Base-by-base conservation (phyloP, 192 early-diverging fungal species). In the Linnemannia exigua region DNA sequence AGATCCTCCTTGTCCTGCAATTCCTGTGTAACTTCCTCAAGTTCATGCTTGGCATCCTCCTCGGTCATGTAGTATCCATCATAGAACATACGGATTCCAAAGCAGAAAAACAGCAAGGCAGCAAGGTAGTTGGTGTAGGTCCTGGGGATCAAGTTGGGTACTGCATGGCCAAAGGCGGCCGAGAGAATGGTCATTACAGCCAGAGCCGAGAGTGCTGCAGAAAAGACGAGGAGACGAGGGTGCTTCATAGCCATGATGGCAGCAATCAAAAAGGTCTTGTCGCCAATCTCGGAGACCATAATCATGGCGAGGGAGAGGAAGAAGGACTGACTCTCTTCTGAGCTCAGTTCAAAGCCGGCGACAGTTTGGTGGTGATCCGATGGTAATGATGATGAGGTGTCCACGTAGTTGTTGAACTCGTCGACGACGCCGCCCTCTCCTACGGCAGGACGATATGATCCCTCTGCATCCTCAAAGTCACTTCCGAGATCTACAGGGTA, bases 231-330 rank as follows among this genome's bases (percentile, higher is more conserved):
- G 52, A 94, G 74, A 31, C 98, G 96, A 51, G 98, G 93, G 88
- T 99, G 95, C 85, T 93, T 95, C 98, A 99, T 99, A 54, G 99
- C 98, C 93, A 99, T 95, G 77, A 99, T 97, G 7, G 97, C 98
- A 15, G 97, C 97, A 75, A 99, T 99, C 74, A 99, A 92, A 81
- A 99, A 99, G 22, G 98, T 99, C 89, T 99, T 99, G 93, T 99
- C 98, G 72, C 98, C 98, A 80, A 99, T 97, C 87, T 99, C 98
- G 17, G 97, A 97, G 50, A 98, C 95, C 25, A 98, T 90, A 58
- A 98, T 99, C 92, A 99, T 97, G 70, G 95, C 82, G 61, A 98
- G 90, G 16, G 93, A 94, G 15, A 93, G 46, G 38, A 94, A 68
- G 61, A 94, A 90, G 9, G 92, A 90, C 58, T 79, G 78, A n/a